Evolutionary conservation across 495 filamentous ascomycete genomes (phyloP).

Genomic region (Endocarpon pusillum): DNA sequence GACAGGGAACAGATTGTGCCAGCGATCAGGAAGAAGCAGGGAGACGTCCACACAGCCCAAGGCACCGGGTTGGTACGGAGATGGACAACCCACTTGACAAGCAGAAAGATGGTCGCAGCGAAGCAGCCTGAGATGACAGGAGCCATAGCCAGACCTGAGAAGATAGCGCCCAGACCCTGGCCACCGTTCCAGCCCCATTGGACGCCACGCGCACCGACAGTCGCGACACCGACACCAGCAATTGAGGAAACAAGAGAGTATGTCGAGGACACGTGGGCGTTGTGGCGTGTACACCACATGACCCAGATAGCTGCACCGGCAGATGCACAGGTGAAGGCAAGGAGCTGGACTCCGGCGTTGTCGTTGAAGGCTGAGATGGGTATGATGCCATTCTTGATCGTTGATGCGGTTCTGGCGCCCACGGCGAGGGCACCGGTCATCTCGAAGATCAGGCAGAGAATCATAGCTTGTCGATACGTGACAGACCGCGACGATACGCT

Average conservation of each 20-base stretch:
- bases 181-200: conserved; percentile 47
- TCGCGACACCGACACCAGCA: conserved; percentile 44
- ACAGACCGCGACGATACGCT: conserved; percentile 52
- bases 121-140: conserved; percentile 40
- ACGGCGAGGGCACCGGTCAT: conserved; percentile 40
- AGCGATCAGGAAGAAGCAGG: conserved; percentile 41
- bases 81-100: conserved; percentile 42
- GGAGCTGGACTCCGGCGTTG: conserved; percentile 41
- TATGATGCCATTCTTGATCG: conserved; percentile 44
- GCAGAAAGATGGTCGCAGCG: conserved; percentile 38
- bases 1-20: conserved; percentile 40
- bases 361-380: conserved; percentile 27
- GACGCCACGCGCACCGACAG: conserved; percentile 36
- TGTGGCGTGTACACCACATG: conserved; percentile 46
- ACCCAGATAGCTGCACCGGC: conserved; percentile 37
- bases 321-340: conserved; percentile 40
- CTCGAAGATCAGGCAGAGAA: conserved; percentile 49
- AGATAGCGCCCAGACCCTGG: conserved; percentile 42
- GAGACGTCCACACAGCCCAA: conserved; percentile 39
- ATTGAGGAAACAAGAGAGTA: conserved; percentile 47
- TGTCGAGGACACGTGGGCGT: conserved; percentile 44
- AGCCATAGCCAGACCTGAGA: conserved; percentile 42
- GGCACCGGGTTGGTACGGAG: conserved; percentile 36
- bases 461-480: conserved; percentile 49
- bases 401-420: conserved; percentile 40